A percentile compares a stretch with the other conserved stretches of the same genome.
Evolutionary conservation across 73 alveolate species (phyloP).

Genomic region (Paramecium biaurelia): DNA sequence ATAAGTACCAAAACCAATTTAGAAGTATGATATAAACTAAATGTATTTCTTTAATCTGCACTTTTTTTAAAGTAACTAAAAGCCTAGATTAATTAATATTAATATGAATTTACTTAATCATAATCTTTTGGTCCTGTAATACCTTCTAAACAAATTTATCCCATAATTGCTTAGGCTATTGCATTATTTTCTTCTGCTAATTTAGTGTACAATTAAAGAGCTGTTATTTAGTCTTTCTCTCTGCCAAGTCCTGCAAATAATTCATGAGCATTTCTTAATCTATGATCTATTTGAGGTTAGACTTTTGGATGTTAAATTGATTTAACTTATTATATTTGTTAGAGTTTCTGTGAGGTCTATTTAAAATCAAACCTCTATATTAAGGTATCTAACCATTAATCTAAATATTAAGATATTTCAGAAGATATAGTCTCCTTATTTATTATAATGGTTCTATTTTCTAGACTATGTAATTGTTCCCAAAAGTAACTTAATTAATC

Average conservation of each 20-base stretch:
- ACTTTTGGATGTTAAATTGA: background rate
- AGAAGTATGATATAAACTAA: background rate
- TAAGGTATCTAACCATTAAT: background rate
- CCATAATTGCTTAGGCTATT: slow-evolving; percentile 34
- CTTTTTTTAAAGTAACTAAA: background rate
- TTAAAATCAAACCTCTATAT: background rate
- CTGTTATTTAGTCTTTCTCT: background rate
- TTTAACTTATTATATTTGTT: background rate
- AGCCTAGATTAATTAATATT: background rate
- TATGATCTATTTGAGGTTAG: background rate
- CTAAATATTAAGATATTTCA: background rate
- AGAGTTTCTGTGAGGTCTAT: background rate
- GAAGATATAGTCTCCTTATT: background rate
- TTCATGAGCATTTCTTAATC: slow-evolving; percentile 45
- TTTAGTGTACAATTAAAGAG: background rate
- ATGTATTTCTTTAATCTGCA: slow-evolving; percentile 19
- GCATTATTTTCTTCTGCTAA: slow-evolving; percentile 8
- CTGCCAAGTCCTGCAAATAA: slow-evolving; percentile 29
- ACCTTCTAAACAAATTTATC: slow-evolving; percentile 27
- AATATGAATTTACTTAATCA: background rate
- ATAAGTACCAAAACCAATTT: background rate
- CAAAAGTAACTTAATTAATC: background rate
- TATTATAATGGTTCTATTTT: background rate
- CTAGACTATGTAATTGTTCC: background rate
- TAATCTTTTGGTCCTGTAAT: background rate